phyloP scores from a whole-genome alignment of 345 rosid genomes.

The Lepidium sativum region DNA sequence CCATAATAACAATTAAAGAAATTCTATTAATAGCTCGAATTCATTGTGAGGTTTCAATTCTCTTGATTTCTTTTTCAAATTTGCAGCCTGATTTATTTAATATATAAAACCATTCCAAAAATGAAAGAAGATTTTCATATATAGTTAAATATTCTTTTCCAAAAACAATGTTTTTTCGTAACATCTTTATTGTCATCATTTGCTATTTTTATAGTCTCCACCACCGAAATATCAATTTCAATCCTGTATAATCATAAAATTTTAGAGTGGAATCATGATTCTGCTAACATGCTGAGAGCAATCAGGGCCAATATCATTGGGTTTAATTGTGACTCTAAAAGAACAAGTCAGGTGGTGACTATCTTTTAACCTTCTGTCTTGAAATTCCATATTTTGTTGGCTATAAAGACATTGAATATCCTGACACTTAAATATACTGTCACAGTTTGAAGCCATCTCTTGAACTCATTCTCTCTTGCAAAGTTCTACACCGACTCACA shows the following conservation, averaged over 20 bases:
- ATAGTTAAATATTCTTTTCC: too few relatives aligned
- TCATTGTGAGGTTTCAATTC: background rate
- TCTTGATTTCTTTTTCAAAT: background rate
- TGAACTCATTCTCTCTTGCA: too few relatives aligned
- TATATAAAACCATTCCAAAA: background rate
- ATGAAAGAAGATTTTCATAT: background rate
- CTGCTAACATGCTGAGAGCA: too few relatives aligned
- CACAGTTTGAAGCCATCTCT: too few relatives aligned
- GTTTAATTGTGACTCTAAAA: slow-evolving; percentile 17
- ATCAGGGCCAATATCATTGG: slow-evolving; percentile 3
- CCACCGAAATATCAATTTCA: too few relatives aligned
- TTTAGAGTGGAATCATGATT: too few relatives aligned
- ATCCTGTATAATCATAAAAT: too few relatives aligned
- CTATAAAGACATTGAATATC: slow-evolving; percentile 22
- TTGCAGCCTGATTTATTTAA: background rate
- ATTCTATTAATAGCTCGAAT: background rate
- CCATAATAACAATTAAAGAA: background rate
- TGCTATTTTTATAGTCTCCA: too few relatives aligned
- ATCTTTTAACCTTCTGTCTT: slow-evolving; percentile 86
- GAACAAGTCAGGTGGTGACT: slow-evolving; percentile 73
- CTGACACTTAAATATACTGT: too few relatives aligned
- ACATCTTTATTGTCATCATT: background rate
- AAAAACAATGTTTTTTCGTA: too few relatives aligned
- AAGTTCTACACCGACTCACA: too few relatives aligned
- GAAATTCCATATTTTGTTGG: slow-evolving; percentile 51